phyloP scores from a whole-genome alignment of 805 yeast species.

The Ogataea methanolica region DNA sequence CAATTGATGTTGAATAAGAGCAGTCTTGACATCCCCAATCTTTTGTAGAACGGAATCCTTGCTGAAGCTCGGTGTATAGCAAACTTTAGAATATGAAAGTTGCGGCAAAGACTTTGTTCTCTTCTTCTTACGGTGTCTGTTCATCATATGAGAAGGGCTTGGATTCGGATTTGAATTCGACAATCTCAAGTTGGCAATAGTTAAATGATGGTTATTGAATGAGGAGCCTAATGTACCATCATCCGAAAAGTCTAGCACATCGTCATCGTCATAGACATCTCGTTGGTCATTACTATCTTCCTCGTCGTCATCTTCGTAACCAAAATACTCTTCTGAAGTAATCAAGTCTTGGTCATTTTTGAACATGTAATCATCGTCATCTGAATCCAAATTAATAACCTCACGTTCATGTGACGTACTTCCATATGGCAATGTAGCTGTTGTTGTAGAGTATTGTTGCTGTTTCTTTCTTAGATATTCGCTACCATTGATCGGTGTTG shows the following conservation, averaged over 20 bases:
- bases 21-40: conserved; percentile 39
- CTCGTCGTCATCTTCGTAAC: conserved; percentile 10
- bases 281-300: conserved; percentile 1
- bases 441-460: conserved; percentile 12
- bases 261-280: conserved; percentile 4
- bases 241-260: conserved; percentile 4
- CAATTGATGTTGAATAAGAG: conserved; percentile 25
- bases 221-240: conserved; percentile 10
- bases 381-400: conserved; percentile 37
- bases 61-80: conserved; percentile 31
- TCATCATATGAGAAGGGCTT: conserved; percentile 2
- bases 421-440: background rate
- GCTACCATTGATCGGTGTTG: conserved; percentile 1
- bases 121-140: conserved; percentile 31
- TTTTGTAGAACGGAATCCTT: conserved; percentile 33
- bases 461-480: conserved; percentile 25
- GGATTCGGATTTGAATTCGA: conserved; percentile 6
- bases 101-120: conserved; percentile 54
- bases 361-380: conserved; percentile 33
- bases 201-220: conserved; percentile 14
- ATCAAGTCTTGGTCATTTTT: conserved; percentile 10
- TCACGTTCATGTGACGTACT: conserved; percentile 15
- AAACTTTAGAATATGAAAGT: conserved; percentile 42
- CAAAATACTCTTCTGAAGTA: conserved; percentile 1
- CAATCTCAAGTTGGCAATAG: conserved; percentile 15